Base-by-base conservation (phyloP, 352 stramenopile genomes). In the Phytopythium cucurbitacearum region DNA sequence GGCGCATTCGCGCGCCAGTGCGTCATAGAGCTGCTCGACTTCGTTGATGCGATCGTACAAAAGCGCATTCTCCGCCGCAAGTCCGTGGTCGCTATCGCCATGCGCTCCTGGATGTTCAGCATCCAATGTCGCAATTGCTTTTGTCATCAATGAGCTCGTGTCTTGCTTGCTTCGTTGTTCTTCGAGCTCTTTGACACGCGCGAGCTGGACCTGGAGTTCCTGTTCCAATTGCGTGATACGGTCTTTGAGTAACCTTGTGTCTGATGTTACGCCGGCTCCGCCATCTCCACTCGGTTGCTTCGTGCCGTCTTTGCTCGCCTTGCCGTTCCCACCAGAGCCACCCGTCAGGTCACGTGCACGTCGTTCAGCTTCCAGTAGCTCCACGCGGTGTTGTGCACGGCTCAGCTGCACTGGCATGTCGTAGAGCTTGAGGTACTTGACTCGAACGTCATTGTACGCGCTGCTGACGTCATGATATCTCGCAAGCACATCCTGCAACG, bases 1-100 rank as follows among this genome's bases (percentile, higher is more conserved):
- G 9, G 58, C 41, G 37, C 79, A 85, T 51, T 88, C 73, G 7
- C 78, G 74, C 15, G 71, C 57, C n/a, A 91, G 60, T 4, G 71
- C 69, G 40, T 80, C 79, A 49, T 89, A 93, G 0, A 89, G 55
- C 52, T 91, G 80, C 54, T 93, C 83, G 3, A 93, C 63, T 45
- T 91, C 83, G 38, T 58, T 69, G 21, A 93, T 74, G 28, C 80
- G 78, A 43, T 91, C 78, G 45, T 73, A 75, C 3, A 89, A 53
- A 35, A 89, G 68, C 48, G 43, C 40, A 38, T 91, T 89, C 46
- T 84, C 80, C 15, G 65, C 62, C 39, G 71, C 57, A n/a, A 87
- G 51, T 37, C 68, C 54, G n/a, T 61, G 59, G 3, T 76, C 62
- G 15, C 35, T 13, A 8, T 12, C 33, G 8, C 21, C 39, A 47